phyloP scores from a whole-genome alignment of 768 basidiomycete species.

The Boletus subparvulus region DNA sequence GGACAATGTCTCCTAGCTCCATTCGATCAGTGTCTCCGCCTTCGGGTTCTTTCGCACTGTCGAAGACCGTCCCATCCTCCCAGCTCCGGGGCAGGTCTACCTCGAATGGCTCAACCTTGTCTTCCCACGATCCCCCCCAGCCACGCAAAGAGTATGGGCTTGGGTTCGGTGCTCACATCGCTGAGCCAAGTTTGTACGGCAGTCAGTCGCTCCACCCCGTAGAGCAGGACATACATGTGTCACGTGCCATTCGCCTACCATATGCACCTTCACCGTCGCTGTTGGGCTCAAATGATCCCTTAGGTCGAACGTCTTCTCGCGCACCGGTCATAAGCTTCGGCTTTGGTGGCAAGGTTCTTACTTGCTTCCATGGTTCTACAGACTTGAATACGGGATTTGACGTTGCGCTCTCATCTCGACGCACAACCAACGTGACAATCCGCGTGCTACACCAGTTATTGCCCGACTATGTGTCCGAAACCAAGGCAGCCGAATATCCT shows the following conservation, averaged over 20 bases:
- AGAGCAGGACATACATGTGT: conserved; percentile 29
- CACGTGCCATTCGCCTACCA: conserved; percentile 44
- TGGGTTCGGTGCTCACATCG: conserved; percentile 16
- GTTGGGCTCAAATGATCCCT: conserved; percentile 77
- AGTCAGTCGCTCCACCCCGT: conserved; percentile 17
- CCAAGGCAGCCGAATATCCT: conserved; percentile 63
- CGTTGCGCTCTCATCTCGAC: conserved; percentile 69
- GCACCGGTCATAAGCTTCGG: conserved; percentile 88
- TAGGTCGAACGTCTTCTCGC: conserved; percentile 68
- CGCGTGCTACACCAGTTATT: conserved; percentile 67
- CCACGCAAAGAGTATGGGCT: conserved; percentile 32
- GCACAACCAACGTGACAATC: conserved; percentile 67
- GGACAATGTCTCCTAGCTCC: conserved; percentile 33
- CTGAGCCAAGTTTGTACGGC: conserved; percentile 18
- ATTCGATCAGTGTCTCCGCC: conserved; percentile 25
- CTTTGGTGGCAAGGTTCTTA: conserved; percentile 87
- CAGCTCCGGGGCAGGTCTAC: conserved; percentile 39
- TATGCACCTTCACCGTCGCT: conserved; percentile 87
- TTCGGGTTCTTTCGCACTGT: conserved; percentile 40
- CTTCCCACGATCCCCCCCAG: conserved; percentile 28
- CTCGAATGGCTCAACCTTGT: conserved; percentile 46
- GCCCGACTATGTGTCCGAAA: conserved; percentile 60
- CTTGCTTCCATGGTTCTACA: conserved; percentile 78
- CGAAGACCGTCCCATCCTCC: conserved; percentile 19
- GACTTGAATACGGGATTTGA: conserved; percentile 73